These are phyloP conservation scores for Mucor mucedo DNA, from an alignment of 371 early-diverging fungal genomes.

Conservation along the genomic window DNA sequence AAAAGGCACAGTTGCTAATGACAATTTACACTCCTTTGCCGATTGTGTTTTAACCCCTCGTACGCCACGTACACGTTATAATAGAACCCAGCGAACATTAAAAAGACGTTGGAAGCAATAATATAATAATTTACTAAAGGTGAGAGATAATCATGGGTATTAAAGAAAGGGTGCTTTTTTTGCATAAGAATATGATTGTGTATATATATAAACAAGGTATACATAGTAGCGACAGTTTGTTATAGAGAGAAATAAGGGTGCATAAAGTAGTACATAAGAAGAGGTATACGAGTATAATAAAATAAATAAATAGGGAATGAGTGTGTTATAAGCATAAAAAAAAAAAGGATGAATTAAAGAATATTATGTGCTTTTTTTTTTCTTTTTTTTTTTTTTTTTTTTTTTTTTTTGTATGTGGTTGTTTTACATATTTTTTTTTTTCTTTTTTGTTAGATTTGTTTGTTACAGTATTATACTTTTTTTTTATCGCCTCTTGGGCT, in stretches of 20 bases:
- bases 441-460: too few species aligned
- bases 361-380: background rate
- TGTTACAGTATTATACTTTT: background rate
- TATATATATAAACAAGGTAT: background rate
- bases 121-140: conserved; percentile 4
- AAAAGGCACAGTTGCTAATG: too few species aligned
- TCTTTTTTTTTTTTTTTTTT: too few species aligned
- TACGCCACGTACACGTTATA: too few species aligned
- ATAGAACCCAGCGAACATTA: too few species aligned
- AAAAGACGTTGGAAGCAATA: background rate
- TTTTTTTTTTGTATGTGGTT: too few species aligned
- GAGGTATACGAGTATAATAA: background rate
- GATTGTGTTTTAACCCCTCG: too few species aligned
- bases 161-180: background rate
- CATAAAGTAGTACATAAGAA: background rate
- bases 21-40: too few species aligned
- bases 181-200: too few species aligned
- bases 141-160: background rate
- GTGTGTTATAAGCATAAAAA: background rate
- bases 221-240: background rate
- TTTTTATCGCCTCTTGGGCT: background rate
- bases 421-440: background rate
- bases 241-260: background rate
- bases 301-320: conserved; percentile 1
- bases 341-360: background rate